Conservation (phyloP, 2,329 filamentous ascomycete genomes). For the Curvularia sp. region DNA sequence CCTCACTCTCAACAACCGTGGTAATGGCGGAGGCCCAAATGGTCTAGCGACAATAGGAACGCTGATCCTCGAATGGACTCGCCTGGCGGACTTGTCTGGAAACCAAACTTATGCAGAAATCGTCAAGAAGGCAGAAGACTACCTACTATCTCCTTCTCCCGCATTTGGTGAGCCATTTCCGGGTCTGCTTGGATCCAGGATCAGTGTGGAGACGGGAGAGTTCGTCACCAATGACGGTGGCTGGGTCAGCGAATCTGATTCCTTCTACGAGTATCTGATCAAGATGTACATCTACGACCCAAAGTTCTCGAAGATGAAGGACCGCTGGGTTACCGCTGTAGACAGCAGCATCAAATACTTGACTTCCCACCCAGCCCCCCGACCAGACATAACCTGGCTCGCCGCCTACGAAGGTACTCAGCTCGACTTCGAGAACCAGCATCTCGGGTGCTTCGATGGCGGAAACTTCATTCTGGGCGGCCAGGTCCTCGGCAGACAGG, state of each 20-base stretch:
- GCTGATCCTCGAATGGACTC: conserved; percentile 83
- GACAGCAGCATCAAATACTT: conserved; percentile 78
- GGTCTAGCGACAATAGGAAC: conserved; percentile 79
- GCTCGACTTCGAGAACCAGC: conserved; percentile 51
- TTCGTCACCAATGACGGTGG: conserved; percentile 73
- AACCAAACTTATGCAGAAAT: conserved; percentile 70
- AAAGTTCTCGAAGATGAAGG: conserved; percentile 69
- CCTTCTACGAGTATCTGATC: conserved; percentile 88
- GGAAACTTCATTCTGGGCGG: conserved; percentile 87
- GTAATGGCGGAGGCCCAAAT: conserved; percentile 63
- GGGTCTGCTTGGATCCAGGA: conserved; percentile 73
- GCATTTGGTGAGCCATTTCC: conserved; percentile 73
- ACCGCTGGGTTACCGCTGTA: conserved; percentile 75
- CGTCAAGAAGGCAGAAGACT: conserved; percentile 70
- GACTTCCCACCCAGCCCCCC: conserved; percentile 68
- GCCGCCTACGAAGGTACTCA: conserved; percentile 61
- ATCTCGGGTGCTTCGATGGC: conserved; percentile 80
- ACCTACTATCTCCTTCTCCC: conserved; percentile 72
- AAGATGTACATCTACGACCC: conserved; percentile 89
- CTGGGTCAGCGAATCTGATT: conserved; percentile 80
- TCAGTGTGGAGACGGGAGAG: conserved; percentile 69
- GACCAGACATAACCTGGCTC: conserved; percentile 76
- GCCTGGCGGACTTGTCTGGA: conserved; percentile 75
- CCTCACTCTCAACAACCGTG: conserved; percentile 64
- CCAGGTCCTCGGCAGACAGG: conserved; percentile 67